These are phyloP conservation scores for Skeletonema marinoi DNA, from an alignment of 108 stramenopile species.

Conservation along the genomic window DNA sequence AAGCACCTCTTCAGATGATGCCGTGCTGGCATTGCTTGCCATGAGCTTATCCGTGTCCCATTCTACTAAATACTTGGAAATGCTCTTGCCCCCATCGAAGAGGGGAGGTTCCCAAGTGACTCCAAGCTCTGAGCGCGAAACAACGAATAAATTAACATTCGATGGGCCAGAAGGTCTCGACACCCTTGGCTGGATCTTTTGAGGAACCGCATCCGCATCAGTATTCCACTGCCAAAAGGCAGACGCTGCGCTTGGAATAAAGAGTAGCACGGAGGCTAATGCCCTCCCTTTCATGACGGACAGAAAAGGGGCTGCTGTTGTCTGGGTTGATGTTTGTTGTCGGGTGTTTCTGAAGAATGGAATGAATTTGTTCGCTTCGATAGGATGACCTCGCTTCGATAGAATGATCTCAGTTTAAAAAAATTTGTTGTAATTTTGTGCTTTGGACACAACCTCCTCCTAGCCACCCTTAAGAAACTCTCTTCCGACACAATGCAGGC, in stretches of 20 bases:
- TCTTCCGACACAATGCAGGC: neutral
- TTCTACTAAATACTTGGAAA: slow-evolving; percentile 72
- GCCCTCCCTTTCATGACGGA: neutral
- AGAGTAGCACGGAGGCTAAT: slow-evolving; percentile 3
- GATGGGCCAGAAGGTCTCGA: slow-evolving; percentile 49
- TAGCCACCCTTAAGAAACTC: neutral
- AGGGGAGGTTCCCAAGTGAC: slow-evolving; percentile 56
- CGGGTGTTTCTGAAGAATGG: neutral
- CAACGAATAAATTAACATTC: slow-evolving; percentile 52
- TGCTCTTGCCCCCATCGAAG: slow-evolving; percentile 55
- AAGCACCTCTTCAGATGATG: slow-evolving; percentile 43
- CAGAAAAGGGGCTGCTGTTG: neutral
- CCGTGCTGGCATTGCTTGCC: slow-evolving; percentile 34
- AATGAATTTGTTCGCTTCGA: neutral
- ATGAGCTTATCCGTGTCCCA: slow-evolving; percentile 59
- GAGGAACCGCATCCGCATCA: neutral
- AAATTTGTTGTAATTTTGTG: too few relatives aligned
- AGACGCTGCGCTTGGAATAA: slow-evolving; percentile 17
- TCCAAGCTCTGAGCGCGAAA: slow-evolving; percentile 60
- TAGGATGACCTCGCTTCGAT: too few relatives aligned
- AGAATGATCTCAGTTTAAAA: neutral
- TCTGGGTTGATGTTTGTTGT: neutral
- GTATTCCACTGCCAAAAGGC: slow-evolving; percentile 28
- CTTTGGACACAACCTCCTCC: neutral
- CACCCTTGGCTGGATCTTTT: slow-evolving; percentile 37